Conservation (phyloP, 1,284 basidiomycete species). For the Ustilago lituana region DNA sequence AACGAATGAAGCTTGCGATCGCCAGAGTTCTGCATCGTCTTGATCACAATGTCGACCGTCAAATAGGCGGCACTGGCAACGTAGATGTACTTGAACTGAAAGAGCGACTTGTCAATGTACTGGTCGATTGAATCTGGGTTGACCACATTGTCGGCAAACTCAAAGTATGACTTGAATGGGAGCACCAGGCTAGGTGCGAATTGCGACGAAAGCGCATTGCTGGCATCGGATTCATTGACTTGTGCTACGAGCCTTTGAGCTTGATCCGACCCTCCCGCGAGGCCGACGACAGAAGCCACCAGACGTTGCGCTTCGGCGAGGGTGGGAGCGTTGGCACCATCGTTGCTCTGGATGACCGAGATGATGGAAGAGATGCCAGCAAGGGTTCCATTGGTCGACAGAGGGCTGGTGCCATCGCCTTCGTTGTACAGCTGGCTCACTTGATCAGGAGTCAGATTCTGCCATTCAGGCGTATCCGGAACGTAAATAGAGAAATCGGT, state of each 20-base stretch:
- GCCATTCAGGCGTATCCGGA: slow-evolving; percentile 10
- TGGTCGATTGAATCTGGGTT: slow-evolving; percentile 30
- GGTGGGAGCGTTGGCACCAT: slow-evolving; percentile 30
- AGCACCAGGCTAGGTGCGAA: slow-evolving; percentile 25
- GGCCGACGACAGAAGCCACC: slow-evolving; percentile 18
- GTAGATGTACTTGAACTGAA: slow-evolving; percentile 49
- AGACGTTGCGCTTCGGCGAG: slow-evolving; percentile 21
- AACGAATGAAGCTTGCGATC: slow-evolving; percentile 21
- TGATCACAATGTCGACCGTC: slow-evolving; percentile 33
- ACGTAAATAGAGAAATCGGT: slow-evolving; percentile 16
- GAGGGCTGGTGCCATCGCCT: slow-evolving; percentile 4
- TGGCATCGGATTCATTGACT: slow-evolving; percentile 6
- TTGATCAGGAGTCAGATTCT: slow-evolving; percentile 12
- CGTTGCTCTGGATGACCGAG: slow-evolving; percentile 35
- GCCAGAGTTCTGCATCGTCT: slow-evolving; percentile 27
- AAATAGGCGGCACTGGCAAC: slow-evolving; percentile 32
- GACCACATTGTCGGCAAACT: slow-evolving; percentile 29
- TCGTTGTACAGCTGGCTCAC: slow-evolving; percentile 3
- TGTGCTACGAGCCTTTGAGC: slow-evolving; percentile 8
- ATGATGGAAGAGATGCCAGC: slow-evolving; percentile 25
- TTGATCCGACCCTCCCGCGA: slow-evolving; percentile 12
- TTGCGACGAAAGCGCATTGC: slow-evolving; percentile 15
- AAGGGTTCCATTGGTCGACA: slow-evolving; percentile 16
- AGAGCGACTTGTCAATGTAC: slow-evolving; percentile 24
- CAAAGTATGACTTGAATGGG: slow-evolving; percentile 26